Evolutionary conservation across 306 rosid genomes (phyloP), one percentile per base, ranked within the genome.

Genomic region (Adenanthera pavonina): DNA sequence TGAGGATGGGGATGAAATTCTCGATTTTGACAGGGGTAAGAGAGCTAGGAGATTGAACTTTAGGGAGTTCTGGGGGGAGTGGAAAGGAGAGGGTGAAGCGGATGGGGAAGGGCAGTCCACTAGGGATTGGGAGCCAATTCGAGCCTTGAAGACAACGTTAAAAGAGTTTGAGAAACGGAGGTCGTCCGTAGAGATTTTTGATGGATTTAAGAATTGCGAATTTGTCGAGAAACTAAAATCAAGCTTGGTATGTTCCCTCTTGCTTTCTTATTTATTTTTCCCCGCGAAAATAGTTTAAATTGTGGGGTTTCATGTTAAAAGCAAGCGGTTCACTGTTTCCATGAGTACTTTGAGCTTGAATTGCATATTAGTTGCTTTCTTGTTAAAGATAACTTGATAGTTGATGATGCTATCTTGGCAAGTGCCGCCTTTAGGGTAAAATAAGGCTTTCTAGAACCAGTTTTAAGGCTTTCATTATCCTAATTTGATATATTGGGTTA

Each of bases 81-180:
- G 88, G 92, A 90, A 87, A 25, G 83, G 91, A 7, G 97, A 89
- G 43, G 85, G 82, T 17, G 93, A 86, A 16, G 82, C 76, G 34
- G 92, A 83, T 35, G 81, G 65, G 70, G 90, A 91, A 20, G 83
- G 72, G 59, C 61, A 81, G 7, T 19, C 78, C 25, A 36, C 47
- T 71, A 75, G 78, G 89, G 91, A 91, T 80, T 96, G 99, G 99
- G 97, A 93, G 81, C 99, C 99, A 19, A 92, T 96, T 83, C 93
- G 95, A 36, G 93, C 86, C 7, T 82, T 93, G 90, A 96, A 96
- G 91, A 92, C 84, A 3, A 86, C 94, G 69, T 81, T 93, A 79
- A 93, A 85, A 44, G 97, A 93, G 85, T 93, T 96, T 44, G 99
- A 95, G 88, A 95, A 86, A 75, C 86, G 92, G 19, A 88, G 92